Evolutionary conservation across 257 asterid species (phyloP).

Genomic region (Phtheirospermum japonicum): DNA sequence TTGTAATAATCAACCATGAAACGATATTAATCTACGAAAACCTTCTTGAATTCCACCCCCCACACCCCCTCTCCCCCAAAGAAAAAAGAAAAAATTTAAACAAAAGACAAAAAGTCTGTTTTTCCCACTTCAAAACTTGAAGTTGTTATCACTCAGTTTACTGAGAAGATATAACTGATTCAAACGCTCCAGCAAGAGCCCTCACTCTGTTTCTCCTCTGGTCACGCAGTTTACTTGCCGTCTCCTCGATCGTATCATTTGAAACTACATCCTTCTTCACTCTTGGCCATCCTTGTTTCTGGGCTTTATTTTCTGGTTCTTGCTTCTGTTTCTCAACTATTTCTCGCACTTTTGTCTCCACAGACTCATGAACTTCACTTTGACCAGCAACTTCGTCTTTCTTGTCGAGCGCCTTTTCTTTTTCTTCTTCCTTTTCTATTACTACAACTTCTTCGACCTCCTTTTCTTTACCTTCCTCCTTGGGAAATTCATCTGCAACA

Average conservation of each 20-base stretch:
- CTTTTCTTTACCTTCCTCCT: constrained; percentile 30
- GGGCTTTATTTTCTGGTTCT: constrained; percentile 29
- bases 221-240: constrained; percentile 48
- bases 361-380: constrained; percentile 24
- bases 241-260: constrained; percentile 51
- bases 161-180: constrained; percentile 54
- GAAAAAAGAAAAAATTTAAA: not conserved
- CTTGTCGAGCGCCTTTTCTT: constrained; percentile 17
- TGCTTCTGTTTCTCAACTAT: constrained; percentile 27
- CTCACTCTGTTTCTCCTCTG: constrained; percentile 50
- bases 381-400: constrained; percentile 18
- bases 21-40: not conserved
- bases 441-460: constrained; percentile 24
- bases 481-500: constrained; percentile 23
- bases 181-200: constrained; percentile 72
- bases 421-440: constrained; percentile 21
- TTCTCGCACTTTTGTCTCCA: constrained; percentile 31
- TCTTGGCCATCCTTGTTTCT: constrained; percentile 28
- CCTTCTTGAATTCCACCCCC: not conserved
- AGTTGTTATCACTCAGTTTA: constrained; percentile 33
- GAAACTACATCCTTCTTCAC: constrained; percentile 45
- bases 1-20: not conserved
- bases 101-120: not conserved
- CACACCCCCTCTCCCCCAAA: not conserved
- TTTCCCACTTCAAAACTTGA: not conserved